Evolutionary conservation across 495 filamentous ascomycete species (phyloP).

Genomic region (Tuber umbilicatum): DNA sequence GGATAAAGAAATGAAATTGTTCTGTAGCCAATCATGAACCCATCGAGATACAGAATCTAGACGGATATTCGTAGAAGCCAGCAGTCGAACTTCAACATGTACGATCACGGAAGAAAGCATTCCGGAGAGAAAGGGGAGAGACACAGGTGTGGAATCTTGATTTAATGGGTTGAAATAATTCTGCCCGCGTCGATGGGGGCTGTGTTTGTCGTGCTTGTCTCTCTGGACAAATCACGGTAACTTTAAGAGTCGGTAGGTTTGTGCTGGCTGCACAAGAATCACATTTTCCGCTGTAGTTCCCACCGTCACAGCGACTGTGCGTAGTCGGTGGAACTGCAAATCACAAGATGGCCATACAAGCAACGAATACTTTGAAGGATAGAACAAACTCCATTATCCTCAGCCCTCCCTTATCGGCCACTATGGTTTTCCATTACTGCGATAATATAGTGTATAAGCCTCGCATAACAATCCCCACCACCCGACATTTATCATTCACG

Average conservation of each 20-base stretch:
- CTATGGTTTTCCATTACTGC: background rate
- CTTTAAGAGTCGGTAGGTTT: background rate
- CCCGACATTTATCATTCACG: background rate
- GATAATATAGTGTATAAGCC: background rate
- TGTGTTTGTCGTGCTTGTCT: background rate
- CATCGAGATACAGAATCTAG: constrained; percentile 27
- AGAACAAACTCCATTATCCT: background rate
- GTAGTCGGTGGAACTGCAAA: background rate
- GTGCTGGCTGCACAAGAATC: background rate
- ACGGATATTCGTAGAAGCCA: constrained; percentile 17
- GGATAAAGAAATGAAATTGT: constrained; percentile 34
- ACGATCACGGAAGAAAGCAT: constrained; percentile 13
- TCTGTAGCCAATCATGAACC: constrained; percentile 32
- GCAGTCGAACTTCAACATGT: constrained; percentile 35
- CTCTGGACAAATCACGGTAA: background rate
- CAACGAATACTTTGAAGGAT: background rate
- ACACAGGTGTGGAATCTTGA: background rate
- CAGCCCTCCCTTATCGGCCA: background rate
- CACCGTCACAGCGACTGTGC: background rate
- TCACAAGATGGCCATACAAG: background rate
- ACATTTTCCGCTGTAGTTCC: background rate
- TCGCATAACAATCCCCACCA: background rate
- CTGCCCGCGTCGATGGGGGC: background rate
- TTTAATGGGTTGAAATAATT: background rate
- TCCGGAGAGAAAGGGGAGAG: background rate